A percentile compares a stretch with the other conserved stretches of the same genome.
Evolutionary conservation across 106 monocot species (phyloP).

Genomic region (Apostasia shenzhenica): DNA sequence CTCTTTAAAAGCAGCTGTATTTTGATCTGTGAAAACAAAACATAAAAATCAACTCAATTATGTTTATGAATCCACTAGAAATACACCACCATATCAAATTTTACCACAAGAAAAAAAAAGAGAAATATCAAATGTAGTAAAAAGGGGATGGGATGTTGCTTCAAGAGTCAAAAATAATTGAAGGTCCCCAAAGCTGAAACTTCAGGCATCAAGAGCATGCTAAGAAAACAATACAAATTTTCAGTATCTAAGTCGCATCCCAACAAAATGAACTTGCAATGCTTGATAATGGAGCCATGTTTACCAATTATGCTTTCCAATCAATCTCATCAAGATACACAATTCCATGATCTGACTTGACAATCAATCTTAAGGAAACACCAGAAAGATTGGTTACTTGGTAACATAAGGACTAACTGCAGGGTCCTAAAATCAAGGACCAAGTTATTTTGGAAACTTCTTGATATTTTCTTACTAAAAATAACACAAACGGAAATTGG

Average conservation of each 20-base stretch:
- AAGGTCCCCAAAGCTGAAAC: not conserved
- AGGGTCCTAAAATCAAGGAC: not conserved
- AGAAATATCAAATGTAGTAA: not conserved
- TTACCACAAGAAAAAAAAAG: not conserved
- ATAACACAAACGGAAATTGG: no score
- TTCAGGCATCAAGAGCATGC: not conserved
- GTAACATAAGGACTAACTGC: not conserved
- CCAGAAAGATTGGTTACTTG: no score
- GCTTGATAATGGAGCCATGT: no score
- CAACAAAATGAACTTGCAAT: not conserved
- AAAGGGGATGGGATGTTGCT: not conserved
- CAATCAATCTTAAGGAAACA: no score
- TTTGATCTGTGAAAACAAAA: slow-evolving; percentile 63
- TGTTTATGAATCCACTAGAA: no score
- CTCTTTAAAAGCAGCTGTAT: slow-evolving; percentile 97
- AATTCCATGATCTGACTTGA: not conserved
- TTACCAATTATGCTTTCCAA: not conserved
- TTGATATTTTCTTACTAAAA: no score
- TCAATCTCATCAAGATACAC: not conserved
- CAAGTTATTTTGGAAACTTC: not conserved
- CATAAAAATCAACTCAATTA: not conserved
- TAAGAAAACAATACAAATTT: not conserved
- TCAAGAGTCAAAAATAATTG: not conserved
- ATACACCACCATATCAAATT: not conserved
- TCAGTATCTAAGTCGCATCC: not conserved